These are phyloP conservation scores for Teunomyces stri DNA, from an alignment of 805 yeast genomes.

Conservation along the genomic window DNA sequence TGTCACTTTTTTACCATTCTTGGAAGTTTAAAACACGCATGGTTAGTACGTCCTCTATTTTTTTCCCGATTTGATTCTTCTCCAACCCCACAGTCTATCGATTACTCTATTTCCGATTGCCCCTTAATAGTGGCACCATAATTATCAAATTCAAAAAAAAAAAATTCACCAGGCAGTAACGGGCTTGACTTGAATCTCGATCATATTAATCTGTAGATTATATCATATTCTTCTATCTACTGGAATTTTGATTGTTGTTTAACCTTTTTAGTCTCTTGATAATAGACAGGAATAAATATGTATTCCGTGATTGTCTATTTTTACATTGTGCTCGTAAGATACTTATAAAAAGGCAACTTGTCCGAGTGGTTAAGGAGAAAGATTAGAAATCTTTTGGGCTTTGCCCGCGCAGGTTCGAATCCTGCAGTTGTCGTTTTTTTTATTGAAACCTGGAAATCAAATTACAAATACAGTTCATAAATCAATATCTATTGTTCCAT, in stretches of 20 bases:
- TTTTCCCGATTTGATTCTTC: neutral
- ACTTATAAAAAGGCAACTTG: conserved; percentile 30
- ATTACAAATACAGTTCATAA: neutral
- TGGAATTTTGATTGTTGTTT: too few species aligned
- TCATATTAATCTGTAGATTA: too few species aligned
- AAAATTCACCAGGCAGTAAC: too few species aligned
- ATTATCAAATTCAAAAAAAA: too few species aligned
- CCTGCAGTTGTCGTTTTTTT: conserved; percentile 67
- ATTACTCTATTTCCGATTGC: neutral
- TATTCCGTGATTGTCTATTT: too few species aligned
- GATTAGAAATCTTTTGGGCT: conserved; percentile 42
- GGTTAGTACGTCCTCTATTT: too few species aligned
- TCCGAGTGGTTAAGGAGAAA: conserved; percentile 71
- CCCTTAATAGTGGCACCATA: too few species aligned
- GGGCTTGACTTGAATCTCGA: too few species aligned
- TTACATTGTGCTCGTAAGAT: too few species aligned
- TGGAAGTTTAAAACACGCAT: neutral
- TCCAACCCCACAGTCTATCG: neutral
- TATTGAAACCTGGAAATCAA: conserved; percentile 12
- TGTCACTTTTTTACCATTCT: neutral
- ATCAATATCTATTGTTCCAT: neutral
- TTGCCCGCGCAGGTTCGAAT: conserved; percentile 52
- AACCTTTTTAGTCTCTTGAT: too few species aligned
- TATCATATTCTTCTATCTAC: too few species aligned
- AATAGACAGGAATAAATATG: too few species aligned